A percentile compares a stretch with the other conserved stretches of the same genome.
These are phyloP conservation scores for Drechslerella stenobrocha DNA, from an alignment of 2,329 filamentous ascomycete species.

Conservation along the genomic window DNA sequence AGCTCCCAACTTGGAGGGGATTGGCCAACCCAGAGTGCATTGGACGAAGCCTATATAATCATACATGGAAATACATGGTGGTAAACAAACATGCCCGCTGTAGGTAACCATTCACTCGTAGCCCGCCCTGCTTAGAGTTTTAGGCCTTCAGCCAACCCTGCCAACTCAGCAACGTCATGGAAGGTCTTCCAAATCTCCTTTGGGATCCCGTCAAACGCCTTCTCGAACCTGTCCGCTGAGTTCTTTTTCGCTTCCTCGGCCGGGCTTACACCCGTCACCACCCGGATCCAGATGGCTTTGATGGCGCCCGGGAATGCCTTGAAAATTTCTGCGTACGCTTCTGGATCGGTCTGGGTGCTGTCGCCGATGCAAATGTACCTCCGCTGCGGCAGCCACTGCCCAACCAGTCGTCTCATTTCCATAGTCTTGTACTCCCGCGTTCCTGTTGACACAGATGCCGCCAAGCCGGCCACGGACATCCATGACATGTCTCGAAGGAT, in stretches of 20 bases:
- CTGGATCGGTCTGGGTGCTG: constrained; percentile 87
- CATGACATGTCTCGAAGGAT: constrained; percentile 83
- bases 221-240: constrained; percentile 70
- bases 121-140: too few relatives aligned
- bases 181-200: constrained; percentile 77
- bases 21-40: too few relatives aligned
- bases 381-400: constrained; percentile 74
- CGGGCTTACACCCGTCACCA: constrained; percentile 52
- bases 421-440: constrained; percentile 81
- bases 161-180: constrained; percentile 70
- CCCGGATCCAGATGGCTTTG: constrained; percentile 65
- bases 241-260: constrained; percentile 69
- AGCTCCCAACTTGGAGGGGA: too few relatives aligned
- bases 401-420: constrained; percentile 74
- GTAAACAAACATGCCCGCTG: too few relatives aligned
- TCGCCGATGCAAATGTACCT: constrained; percentile 86
- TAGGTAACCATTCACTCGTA: too few relatives aligned
- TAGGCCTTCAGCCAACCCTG: constrained; percentile 54
- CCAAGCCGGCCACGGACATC: constrained; percentile 78
- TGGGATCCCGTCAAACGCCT: constrained; percentile 77
- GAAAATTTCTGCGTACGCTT: constrained; percentile 80
- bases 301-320: constrained; percentile 74
- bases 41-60: too few relatives aligned
- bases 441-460: constrained; percentile 75
- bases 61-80: too few relatives aligned